phyloP scores from a whole-genome alignment of 176 grass and related monocot genomes.

The Oryza nivara region DNA sequence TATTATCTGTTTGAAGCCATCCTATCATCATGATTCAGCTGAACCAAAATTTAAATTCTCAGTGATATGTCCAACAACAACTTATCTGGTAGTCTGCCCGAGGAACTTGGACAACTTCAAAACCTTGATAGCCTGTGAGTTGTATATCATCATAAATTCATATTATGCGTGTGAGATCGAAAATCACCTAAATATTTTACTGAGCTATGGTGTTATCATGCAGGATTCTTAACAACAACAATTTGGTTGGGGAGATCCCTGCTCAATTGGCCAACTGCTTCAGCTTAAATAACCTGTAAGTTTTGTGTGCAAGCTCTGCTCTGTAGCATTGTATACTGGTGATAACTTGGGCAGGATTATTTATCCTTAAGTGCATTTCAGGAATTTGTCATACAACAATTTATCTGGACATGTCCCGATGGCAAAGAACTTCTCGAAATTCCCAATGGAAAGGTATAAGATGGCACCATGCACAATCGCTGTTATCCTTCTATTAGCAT shows the following conservation, averaged over 20 bases:
- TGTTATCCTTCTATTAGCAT: neutral
- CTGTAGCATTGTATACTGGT: neutral
- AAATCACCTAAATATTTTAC: constrained; percentile 17
- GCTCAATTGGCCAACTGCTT: constrained; percentile 88
- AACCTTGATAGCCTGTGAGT: constrained; percentile 91
- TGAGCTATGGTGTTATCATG: constrained; percentile 6
- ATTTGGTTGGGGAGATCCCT: constrained; percentile 84
- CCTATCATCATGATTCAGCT: constrained; percentile 14
- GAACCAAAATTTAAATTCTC: constrained; percentile 31
- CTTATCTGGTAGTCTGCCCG: constrained; percentile 73
- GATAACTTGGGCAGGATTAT: constrained; percentile 26
- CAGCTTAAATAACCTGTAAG: constrained; percentile 87
- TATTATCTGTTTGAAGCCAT: constrained; percentile 15
- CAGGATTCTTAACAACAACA: constrained; percentile 98
- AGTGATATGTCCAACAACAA: constrained; percentile 89
- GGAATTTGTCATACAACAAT: constrained; percentile 95
- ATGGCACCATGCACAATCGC: neutral
- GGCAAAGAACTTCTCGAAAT: constrained; percentile 85
- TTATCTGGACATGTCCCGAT: constrained; percentile 78
- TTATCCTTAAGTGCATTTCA: constrained; percentile 48
- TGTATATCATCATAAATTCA: constrained; percentile 27
- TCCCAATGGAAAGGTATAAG: constrained; percentile 78
- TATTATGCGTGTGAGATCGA: constrained; percentile 11
- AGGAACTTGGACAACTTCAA: constrained; percentile 92
- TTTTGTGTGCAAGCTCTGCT: constrained; percentile 21